Conservation (phyloP, 2,329 filamentous ascomycete genomes). For the Scolecobasidium constrictum region DNA sequence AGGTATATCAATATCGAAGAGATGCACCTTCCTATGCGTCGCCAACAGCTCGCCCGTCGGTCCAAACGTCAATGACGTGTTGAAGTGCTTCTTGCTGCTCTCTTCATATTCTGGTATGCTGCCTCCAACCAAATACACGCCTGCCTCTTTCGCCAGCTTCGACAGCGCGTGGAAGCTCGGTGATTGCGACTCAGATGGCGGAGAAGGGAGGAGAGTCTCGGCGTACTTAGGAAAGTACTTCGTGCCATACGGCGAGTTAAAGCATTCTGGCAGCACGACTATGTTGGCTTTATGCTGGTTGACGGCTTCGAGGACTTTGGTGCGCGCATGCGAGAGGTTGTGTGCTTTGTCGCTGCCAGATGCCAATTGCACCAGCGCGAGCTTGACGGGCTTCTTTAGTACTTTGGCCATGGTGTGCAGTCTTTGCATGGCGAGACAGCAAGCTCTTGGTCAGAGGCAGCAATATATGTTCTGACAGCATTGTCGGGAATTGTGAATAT, state of each 20-base stretch:
- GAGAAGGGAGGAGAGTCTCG: conserved; percentile 71
- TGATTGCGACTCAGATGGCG: conserved; percentile 57
- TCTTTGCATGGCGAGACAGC: conserved; percentile 9
- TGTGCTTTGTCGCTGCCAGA: conserved; percentile 60
- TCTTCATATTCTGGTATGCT: conserved; percentile 70
- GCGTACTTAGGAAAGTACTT: conserved; percentile 87
- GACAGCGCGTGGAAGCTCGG: conserved; percentile 81
- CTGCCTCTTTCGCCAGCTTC: conserved; percentile 65
- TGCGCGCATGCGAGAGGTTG: conserved; percentile 72
- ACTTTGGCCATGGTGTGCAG: conserved; percentile 11
- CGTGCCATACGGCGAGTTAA: conserved; percentile 95
- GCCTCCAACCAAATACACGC: conserved; percentile 76
- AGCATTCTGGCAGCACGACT: conserved; percentile 92
- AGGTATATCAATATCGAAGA: conserved; percentile 97
- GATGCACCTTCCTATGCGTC: conserved; percentile 83
- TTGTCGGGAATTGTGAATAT: no score
- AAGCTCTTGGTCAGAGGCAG: neutral
- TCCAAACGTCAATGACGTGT: conserved; percentile 77
- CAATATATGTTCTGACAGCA: no score
- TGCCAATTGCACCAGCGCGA: conserved; percentile 38
- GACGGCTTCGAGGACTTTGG: conserved; percentile 74
- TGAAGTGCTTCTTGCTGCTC: conserved; percentile 61
- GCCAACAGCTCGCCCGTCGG: conserved; percentile 71
- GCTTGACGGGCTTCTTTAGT: conserved; percentile 26
- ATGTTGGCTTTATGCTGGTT: conserved; percentile 60